Percentiles rank a stretch among this genome's conserved stretches.
These are phyloP conservation scores for Rusavskia elegans DNA, from an alignment of 495 filamentous ascomycete genomes.

Conservation along the genomic window DNA sequence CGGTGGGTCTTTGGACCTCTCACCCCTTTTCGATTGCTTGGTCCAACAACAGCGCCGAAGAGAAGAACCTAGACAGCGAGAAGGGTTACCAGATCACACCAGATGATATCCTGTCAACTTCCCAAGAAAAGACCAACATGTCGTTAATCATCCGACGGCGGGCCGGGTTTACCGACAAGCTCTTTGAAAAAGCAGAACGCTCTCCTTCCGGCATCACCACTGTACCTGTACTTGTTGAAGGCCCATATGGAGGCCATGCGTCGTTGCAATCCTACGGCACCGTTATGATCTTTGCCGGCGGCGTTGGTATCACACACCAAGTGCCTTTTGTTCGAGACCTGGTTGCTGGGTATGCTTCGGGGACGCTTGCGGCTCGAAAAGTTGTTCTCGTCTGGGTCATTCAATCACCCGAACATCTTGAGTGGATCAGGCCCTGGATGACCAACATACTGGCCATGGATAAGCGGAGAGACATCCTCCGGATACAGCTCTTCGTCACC, in stretches of 20 bases:
- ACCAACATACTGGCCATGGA: slow-evolving; percentile 68
- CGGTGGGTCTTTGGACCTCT: slow-evolving; percentile 63
- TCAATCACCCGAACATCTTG: slow-evolving; percentile 68
- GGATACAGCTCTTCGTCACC: slow-evolving; percentile 77
- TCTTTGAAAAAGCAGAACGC: slow-evolving; percentile 34
- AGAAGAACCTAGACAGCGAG: slow-evolving; percentile 22
- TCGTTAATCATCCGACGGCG: slow-evolving; percentile 73
- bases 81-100: slow-evolving; percentile 25
- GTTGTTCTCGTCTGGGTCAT: slow-evolving; percentile 84
- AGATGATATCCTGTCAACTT: slow-evolving; percentile 18
- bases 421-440: slow-evolving; percentile 94
- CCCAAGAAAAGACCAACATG: slow-evolving; percentile 37
- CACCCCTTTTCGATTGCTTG: slow-evolving; percentile 93
- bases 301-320: slow-evolving; percentile 89
- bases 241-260: slow-evolving; percentile 74
- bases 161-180: slow-evolving; percentile 70
- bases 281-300: slow-evolving; percentile 76
- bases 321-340: slow-evolving; percentile 76
- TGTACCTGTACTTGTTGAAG: slow-evolving; percentile 54
- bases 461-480: slow-evolving; percentile 57
- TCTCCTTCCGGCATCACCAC: slow-evolving; percentile 27
- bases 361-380: slow-evolving; percentile 62
- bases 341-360: slow-evolving; percentile 52
- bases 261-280: slow-evolving; percentile 81
- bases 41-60: slow-evolving; percentile 46